Evolutionary conservation across 2,329 filamentous ascomycete genomes (phyloP), one percentile per base, ranked within the genome.

Genomic region (Phialocephala subalpina): DNA sequence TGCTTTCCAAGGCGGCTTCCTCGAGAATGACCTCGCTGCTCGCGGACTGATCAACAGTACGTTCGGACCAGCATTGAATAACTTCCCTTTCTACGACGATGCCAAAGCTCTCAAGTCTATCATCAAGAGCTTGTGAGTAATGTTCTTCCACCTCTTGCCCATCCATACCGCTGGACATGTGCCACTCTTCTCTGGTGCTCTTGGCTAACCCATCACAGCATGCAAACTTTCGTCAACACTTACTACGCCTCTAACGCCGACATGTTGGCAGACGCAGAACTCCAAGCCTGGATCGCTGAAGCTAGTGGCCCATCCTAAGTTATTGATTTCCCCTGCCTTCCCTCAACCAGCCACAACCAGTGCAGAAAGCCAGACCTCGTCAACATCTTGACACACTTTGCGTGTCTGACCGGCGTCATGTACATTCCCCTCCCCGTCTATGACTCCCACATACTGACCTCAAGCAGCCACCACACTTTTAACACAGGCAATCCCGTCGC

Each of bases 51-150:
- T 84, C 61, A 72, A 80, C 67, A 69, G 65, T 42, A 64, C 67
- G 9, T 64, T 68, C 16, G 79, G 80, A 3, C 80, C 80, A 0
- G 67, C 72, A 1, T 73, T 84, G 18, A 78, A 78, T 59, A 65
- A 73, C 55, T 82, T 83, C 64, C 82, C 82, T 0, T 84, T 81
- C 70, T 79, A 79, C 67, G 77, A 84, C 25, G 81, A 84, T 65
- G 80, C 77, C 1, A 66, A 66, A 5, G 70, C 73, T 0, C 80
- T 84, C 57, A 68, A 77, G 55, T 69, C 74, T 55, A 76, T 75
- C 3, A 80, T 80, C 56, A 72, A 73, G 3, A 61, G 64, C 0
- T 84, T 84, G 60, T 67, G 49, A 33, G 58, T 40, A 6, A 11
- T 22, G 29, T 33, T 4, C 29, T 33, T 33, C 29, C 9, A 33